Conservation (phyloP, 2,329 filamentous ascomycete species). For the Pezicula rhizophila region DNA sequence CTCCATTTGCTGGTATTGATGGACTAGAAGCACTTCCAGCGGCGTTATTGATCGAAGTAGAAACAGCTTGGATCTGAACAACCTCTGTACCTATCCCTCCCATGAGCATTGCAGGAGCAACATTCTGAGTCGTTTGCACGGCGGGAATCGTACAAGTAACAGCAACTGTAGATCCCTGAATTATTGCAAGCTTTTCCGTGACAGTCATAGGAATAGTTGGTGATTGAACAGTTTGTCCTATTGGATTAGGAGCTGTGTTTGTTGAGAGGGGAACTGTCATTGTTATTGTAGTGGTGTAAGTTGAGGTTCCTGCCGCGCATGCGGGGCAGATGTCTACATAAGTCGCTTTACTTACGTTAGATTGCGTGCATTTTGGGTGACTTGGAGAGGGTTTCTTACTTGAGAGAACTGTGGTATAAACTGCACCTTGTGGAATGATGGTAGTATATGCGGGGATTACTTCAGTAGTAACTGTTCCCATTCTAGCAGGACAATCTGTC, state of each 20-base stretch:
- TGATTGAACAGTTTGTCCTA: background rate
- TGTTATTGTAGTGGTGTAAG: background rate
- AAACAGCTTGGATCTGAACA: too few relatives aligned
- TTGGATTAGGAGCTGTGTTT: too few relatives aligned
- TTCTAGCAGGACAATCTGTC: slow-evolving; percentile 15
- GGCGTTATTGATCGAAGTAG: too few relatives aligned
- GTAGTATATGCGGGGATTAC: slow-evolving; percentile 22
- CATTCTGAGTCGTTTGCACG: too few relatives aligned
- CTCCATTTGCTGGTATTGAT: too few relatives aligned
- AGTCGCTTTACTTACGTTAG: background rate
- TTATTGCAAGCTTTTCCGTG: background rate
- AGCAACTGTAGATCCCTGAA: background rate
- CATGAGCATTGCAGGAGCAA: too few relatives aligned
- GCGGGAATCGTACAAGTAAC: background rate
- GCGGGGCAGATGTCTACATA: background rate
- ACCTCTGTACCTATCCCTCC: too few relatives aligned
- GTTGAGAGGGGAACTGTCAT: background rate
- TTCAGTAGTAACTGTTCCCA: slow-evolving; percentile 14
- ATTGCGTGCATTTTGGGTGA: background rate
- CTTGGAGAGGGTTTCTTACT: background rate
- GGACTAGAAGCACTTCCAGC: too few relatives aligned
- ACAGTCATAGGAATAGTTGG: background rate
- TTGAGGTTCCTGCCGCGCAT: background rate
- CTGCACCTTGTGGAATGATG: background rate
- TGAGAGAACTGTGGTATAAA: slow-evolving; percentile 17